These are phyloP conservation scores for Nepenthes mirabilis DNA, from an alignment of 148 eudicot genomes.

Conservation along the genomic window DNA sequence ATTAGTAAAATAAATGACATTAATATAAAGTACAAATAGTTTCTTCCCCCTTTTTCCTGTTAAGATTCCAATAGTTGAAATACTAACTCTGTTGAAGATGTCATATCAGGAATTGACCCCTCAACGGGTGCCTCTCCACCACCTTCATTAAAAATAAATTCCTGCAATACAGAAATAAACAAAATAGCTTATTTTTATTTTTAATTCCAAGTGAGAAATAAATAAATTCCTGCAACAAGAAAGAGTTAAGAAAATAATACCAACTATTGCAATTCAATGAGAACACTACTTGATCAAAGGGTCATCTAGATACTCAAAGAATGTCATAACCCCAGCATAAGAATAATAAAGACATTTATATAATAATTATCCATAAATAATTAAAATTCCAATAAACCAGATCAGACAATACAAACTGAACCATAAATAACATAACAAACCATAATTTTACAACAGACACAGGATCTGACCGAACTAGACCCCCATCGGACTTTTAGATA, in stretches of 20 bases:
- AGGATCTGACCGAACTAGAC: no score
- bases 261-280: background rate
- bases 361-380: no score
- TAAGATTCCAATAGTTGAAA: background rate
- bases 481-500: no score
- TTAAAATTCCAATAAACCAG: no score
- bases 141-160: slow-evolving; percentile 81
- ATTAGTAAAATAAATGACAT: background rate
- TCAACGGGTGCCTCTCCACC: slow-evolving; percentile 90
- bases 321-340: no score
- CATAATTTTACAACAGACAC: no score
- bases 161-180: slow-evolving; percentile 27
- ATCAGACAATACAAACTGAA: no score
- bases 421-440: no score
- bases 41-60: no score
- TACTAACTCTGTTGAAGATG: slow-evolving; percentile 91
- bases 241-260: background rate
- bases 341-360: no score
- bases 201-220: background rate
- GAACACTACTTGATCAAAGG: no score
- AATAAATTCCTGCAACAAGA: background rate
- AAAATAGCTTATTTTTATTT: background rate
- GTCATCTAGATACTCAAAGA: no score
- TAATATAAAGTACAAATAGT: background rate
- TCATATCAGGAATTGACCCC: slow-evolving; percentile 99